Conservation (phyloP, 768 basidiomycete species). For the Pleurotus pulmonarius region DNA sequence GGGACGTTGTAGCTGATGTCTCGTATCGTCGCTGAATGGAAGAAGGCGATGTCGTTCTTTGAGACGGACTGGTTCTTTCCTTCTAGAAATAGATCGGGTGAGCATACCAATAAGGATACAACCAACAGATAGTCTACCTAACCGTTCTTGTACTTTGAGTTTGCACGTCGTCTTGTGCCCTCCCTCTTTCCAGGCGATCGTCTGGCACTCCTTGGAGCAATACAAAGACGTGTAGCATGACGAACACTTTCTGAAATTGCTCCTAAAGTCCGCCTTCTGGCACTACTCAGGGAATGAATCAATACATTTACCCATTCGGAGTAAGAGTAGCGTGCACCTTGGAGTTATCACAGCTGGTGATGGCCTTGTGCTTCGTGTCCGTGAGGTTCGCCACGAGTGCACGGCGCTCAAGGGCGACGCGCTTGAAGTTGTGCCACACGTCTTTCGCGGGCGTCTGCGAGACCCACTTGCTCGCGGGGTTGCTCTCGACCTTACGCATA, state of each 20-base stretch:
- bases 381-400: conserved; percentile 19
- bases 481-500: conserved; percentile 20
- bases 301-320: not conserved
- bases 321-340: conserved; percentile 15
- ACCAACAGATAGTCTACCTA: conserved; percentile 17
- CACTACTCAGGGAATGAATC: conserved; percentile 19
- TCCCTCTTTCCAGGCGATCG: conserved; percentile 30
- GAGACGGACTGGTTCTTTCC: conserved; percentile 25
- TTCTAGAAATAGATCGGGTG: conserved; percentile 16
- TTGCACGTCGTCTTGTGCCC: conserved; percentile 33
- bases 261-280: conserved; percentile 29
- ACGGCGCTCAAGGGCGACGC: conserved; percentile 23
- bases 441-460: conserved; percentile 18
- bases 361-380: conserved; percentile 22
- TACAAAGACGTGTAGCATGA: conserved; percentile 31
- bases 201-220: conserved; percentile 36
- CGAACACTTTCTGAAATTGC: conserved; percentile 29
- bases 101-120: not conserved
- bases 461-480: conserved; percentile 16
- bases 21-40: conserved; percentile 30
- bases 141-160: conserved; percentile 31
- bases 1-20: conserved; percentile 26
- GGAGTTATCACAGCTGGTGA: conserved; percentile 32
- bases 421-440: conserved; percentile 21
- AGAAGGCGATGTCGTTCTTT: conserved; percentile 28